phyloP scores from a whole-genome alignment of 805 yeast species.

The Kluyveromyces dobzhanskii region DNA sequence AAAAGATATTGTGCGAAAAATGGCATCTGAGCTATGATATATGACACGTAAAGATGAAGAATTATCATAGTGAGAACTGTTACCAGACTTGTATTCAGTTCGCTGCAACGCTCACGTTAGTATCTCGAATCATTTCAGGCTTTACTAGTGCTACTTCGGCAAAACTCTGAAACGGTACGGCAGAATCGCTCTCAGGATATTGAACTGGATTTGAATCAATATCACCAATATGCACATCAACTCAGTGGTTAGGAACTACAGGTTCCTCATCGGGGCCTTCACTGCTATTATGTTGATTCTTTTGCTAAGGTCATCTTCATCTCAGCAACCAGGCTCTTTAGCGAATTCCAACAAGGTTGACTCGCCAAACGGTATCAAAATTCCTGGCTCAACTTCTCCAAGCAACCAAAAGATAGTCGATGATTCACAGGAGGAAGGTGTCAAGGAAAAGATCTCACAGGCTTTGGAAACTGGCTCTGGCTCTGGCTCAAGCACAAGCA shows the following conservation, averaged over 20 bases:
- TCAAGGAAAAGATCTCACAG: conserved; percentile 18
- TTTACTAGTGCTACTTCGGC: no score
- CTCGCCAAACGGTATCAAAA: conserved; percentile 13
- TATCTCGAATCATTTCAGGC: no score
- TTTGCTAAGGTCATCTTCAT: conserved; percentile 40
- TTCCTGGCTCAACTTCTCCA: conserved; percentile 18
- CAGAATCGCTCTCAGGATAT: no score
- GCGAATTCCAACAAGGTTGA: conserved; percentile 12
- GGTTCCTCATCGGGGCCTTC: conserved; percentile 43
- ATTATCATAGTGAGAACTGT: no score
- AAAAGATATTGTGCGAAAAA: no score
- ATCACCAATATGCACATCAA: conserved; percentile 7
- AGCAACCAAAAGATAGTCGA: conserved; percentile 16
- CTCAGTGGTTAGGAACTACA: conserved; percentile 39
- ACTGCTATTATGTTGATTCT: conserved; percentile 43
- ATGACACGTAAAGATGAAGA: no score
- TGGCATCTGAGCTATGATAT: no score
- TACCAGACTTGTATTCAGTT: no score
- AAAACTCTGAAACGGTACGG: no score
- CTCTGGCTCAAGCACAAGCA: conserved; percentile 7
- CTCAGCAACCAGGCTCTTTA: conserved; percentile 12
- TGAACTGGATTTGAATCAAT: no score
- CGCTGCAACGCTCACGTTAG: no score
- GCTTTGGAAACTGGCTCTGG: conserved; percentile 17
- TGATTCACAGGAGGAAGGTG: conserved; percentile 17